phyloP scores from a whole-genome alignment of 495 filamentous ascomycete species.

The Aspergillus avenaceus region DNA sequence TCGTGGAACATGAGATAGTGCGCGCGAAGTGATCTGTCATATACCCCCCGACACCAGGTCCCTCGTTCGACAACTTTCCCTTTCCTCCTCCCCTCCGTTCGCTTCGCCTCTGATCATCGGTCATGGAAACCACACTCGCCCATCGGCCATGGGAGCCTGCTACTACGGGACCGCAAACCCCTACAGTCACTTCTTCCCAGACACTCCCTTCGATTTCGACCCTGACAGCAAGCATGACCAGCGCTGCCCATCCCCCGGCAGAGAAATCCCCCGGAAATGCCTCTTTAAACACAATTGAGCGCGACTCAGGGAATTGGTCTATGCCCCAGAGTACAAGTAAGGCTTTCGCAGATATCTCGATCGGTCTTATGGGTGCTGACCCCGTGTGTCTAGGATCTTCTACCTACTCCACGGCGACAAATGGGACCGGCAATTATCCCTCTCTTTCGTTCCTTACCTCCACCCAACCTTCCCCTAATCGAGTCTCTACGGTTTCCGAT shows the following conservation, averaged over 20 bases:
- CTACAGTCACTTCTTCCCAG: slow-evolving; percentile 32
- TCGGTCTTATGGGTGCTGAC: slow-evolving; percentile 20
- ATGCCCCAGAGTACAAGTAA: slow-evolving; percentile 49
- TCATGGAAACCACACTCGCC: slow-evolving; percentile 38
- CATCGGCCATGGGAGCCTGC: slow-evolving; percentile 42
- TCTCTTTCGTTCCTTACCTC: slow-evolving; percentile 46
- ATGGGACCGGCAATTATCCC: slow-evolving; percentile 47
- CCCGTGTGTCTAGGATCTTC: slow-evolving; percentile 42
- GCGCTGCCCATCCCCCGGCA: slow-evolving; percentile 16
- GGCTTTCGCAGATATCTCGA: slow-evolving; percentile 12
- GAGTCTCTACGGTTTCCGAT: slow-evolving; percentile 39
- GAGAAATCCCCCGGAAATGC: slow-evolving; percentile 44
- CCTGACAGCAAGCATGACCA: slow-evolving; percentile 40
- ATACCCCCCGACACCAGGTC: background rate
- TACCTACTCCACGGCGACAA: slow-evolving; percentile 49
- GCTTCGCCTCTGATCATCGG: background rate
- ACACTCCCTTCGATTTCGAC: slow-evolving; percentile 48
- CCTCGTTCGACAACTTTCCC: background rate
- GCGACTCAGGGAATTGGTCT: slow-evolving; percentile 50
- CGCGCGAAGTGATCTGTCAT: slow-evolving; percentile 3
- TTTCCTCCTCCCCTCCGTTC: background rate
- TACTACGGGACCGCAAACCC: slow-evolving; percentile 31
- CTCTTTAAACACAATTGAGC: slow-evolving; percentile 47
- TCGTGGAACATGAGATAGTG: slow-evolving; percentile 29
- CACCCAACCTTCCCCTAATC: slow-evolving; percentile 49